Evolutionary conservation across 768 basidiomycete genomes (phyloP), one percentile per base, ranked within the genome.

Genomic region (Pulveroboletus sp.): DNA sequence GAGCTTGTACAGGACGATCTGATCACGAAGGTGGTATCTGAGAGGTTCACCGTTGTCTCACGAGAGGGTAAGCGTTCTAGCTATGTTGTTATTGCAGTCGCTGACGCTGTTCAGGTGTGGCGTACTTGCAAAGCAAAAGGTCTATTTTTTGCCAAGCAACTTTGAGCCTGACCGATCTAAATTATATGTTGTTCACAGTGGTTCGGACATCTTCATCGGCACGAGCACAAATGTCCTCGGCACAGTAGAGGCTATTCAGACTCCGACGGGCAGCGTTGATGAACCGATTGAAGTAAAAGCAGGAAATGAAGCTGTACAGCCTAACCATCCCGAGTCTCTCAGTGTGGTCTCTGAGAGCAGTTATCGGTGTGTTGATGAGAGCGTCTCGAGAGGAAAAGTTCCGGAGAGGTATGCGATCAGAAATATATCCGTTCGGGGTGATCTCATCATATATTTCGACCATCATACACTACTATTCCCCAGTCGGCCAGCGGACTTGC

Each of bases 261-360:
- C 21, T 2, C 33, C 28, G n/a, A 15, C 24, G 8, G 8, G 36
- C 8, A n/a, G 12, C 14, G 17, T 18, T 10, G 17, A 33, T 31
- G 32, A 17, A 15, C 3, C 18, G 12, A 17, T 5, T 0, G 14
- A 28, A 35, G 15, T n/a, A 9, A 43, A 31, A 17, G 33, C 26
- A 33, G 15, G 24, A 15, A 33, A 24, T 8, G 15, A 33, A 3
- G 27, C 2, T 17, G 11, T 8, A 5, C 38, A 42, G 6, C 47
- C 36, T 27, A 15, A 14, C 8, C 55, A 51, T 31, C 12, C 56
- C 0, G 39, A 49, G 24, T 39, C 59, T 35, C 47, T 64, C n/a
- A 64, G 49, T 12, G 59, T 63, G 15, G 59, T 63, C 5, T 64
- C 56, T 3, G 54, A 64, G 52, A 63, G 61, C 10, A 38, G 35